Percentiles rank a stretch among this genome's conserved stretches.
Conservation (phyloP, 2,329 filamentous ascomycete genomes). For the Aspergillus sp. region DNA sequence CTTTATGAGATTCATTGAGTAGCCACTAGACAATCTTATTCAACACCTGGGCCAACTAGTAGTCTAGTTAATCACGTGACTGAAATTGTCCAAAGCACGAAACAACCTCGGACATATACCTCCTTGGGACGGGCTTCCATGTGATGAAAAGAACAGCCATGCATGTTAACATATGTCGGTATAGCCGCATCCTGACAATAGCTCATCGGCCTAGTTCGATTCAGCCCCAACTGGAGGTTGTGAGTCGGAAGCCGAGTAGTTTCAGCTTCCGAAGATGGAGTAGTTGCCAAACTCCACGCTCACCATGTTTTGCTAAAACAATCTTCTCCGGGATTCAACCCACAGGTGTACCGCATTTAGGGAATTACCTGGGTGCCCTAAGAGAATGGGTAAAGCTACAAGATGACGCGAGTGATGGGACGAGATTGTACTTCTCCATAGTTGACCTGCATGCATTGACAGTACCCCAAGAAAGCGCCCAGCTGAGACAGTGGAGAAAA, state of each 20-base stretch:
- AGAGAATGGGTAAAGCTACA: slow-evolving; percentile 84
- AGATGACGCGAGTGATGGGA: slow-evolving; percentile 56
- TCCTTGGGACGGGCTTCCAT: background rate
- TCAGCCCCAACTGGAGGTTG: background rate
- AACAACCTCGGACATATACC: background rate
- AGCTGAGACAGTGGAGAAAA: slow-evolving; percentile 65
- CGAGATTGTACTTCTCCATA: slow-evolving; percentile 77
- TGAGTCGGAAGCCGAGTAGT: background rate
- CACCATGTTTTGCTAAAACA: slow-evolving; percentile 31
- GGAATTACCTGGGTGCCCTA: slow-evolving; percentile 91
- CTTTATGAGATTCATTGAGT: background rate
- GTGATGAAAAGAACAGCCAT: background rate
- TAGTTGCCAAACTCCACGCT: slow-evolving; percentile 12
- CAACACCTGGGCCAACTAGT: too few relatives aligned
- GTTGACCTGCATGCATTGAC: slow-evolving; percentile 96
- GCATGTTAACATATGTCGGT: background rate
- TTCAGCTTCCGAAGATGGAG: slow-evolving; percentile 13
- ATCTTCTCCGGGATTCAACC: slow-evolving; percentile 98
- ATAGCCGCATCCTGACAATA: background rate
- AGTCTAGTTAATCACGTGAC: background rate
- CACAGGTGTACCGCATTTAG: slow-evolving; percentile 88
- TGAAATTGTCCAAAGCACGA: too few relatives aligned
- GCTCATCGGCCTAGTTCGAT: background rate
- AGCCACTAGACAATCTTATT: too few relatives aligned
- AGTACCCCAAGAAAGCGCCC: slow-evolving; percentile 63